phyloP scores from a whole-genome alignment of 2,329 filamentous ascomycete species.

The Aureobasidium sp. region DNA sequence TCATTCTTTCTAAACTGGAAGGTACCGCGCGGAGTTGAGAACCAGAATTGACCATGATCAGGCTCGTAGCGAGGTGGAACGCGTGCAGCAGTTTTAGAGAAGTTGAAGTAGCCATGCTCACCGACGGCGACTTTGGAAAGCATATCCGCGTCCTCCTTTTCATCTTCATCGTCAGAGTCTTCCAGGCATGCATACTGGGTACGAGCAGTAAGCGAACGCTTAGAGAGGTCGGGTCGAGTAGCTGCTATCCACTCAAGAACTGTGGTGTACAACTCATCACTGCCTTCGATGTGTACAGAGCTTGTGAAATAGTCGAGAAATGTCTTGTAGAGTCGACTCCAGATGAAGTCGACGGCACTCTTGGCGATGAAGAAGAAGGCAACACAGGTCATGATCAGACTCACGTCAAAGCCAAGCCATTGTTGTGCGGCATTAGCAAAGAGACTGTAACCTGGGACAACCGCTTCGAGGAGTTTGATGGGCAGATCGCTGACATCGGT shows the following conservation, averaged over 20 bases:
- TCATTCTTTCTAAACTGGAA: not conserved
- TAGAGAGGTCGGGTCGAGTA: conserved; percentile 29
- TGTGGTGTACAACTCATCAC: conserved; percentile 35
- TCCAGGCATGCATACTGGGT: conserved; percentile 29
- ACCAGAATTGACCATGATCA: conserved; percentile 38
- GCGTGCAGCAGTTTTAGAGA: conserved; percentile 39
- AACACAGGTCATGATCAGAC: conserved; percentile 35
- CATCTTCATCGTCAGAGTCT: conserved; percentile 24
- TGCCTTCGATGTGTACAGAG: conserved; percentile 35
- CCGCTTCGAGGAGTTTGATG: conserved; percentile 38
- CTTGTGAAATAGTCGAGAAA: conserved; percentile 34
- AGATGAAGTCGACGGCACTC: conserved; percentile 31
- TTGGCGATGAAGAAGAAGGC: conserved; percentile 34
- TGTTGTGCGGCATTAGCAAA: conserved; percentile 36
- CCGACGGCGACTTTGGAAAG: conserved; percentile 25
- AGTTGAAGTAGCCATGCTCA: conserved; percentile 40
- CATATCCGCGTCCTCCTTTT: conserved; percentile 18
- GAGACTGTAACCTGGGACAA: conserved; percentile 43
- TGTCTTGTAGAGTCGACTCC: conserved; percentile 21
- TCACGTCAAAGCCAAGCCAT: conserved; percentile 39
- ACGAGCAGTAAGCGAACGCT: conserved; percentile 32
- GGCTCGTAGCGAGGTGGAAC: conserved; percentile 42
- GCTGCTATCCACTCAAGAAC: conserved; percentile 37
- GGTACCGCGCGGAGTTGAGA: conserved; percentile 23
- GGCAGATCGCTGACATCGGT: conserved; percentile 29